A percentile compares a stretch with the other conserved stretches of the same genome.
phyloP scores from a whole-genome alignment of 768 basidiomycete species.

The Trametes gibbosa region DNA sequence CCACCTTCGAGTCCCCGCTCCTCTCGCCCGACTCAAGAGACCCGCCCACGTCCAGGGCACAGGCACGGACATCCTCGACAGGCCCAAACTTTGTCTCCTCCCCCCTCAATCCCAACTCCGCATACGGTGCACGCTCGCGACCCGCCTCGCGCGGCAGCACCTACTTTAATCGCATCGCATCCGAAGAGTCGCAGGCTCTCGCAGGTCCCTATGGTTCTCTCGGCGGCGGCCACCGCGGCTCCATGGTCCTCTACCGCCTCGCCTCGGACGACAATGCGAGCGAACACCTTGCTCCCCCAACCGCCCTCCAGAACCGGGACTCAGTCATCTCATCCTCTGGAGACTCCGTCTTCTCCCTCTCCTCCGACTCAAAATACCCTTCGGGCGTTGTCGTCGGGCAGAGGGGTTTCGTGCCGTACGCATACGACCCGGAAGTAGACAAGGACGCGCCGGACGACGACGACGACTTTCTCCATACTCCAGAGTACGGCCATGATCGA shows the following conservation, averaged over 20 bases:
- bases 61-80: conserved; percentile 27
- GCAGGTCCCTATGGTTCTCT: conserved; percentile 30
- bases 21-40: conserved; percentile 22
- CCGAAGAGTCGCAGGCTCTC: conserved; percentile 44
- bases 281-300: conserved; percentile 35
- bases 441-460: conserved; percentile 55
- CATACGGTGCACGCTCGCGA: conserved; percentile 34
- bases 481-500: conserved; percentile 33
- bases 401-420: conserved; percentile 57
- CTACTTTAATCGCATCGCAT: conserved; percentile 42
- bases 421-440: conserved; percentile 64
- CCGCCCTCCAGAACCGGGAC: conserved; percentile 29
- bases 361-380: conserved; percentile 68
- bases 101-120: conserved; percentile 48
- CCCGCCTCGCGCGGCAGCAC: conserved; percentile 40
- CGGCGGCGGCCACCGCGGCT: conserved; percentile 40
- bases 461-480: conserved; percentile 77
- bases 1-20: conserved; percentile 33
- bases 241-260: conserved; percentile 69
- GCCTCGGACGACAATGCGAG: conserved; percentile 39
- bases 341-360: conserved; percentile 48
- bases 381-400: conserved; percentile 30
- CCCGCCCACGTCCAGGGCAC: conserved; percentile 10
- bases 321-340: conserved; percentile 52
- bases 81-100: conserved; percentile 44